A percentile compares a stretch with the other conserved stretches of the same genome.
Evolutionary conservation across 2,329 filamentous ascomycete genomes (phyloP).

Genomic region (Fusarium buharicum): DNA sequence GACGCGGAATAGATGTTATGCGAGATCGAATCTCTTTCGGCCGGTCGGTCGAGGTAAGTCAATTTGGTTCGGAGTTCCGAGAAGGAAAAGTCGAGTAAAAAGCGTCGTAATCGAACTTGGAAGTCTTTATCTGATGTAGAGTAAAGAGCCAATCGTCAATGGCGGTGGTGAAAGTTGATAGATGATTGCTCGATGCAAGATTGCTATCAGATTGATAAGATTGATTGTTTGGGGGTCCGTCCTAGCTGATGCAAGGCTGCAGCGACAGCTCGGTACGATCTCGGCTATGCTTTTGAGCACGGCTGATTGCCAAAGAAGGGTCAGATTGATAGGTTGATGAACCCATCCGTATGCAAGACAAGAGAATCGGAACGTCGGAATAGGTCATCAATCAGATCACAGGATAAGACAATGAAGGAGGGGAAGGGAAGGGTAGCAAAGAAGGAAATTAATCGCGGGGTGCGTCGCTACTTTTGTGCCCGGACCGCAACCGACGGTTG

Average conservation of each 20-base stretch:
- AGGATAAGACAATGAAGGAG: constrained; percentile 5
- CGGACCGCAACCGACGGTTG: constrained; percentile 41
- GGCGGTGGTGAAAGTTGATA: constrained; percentile 2
- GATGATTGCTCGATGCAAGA: constrained; percentile 2
- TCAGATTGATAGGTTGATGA: constrained; percentile 17
- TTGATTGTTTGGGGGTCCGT: constrained; percentile 13
- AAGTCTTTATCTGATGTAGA: neutral
- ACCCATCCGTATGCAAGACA: constrained; percentile 25
- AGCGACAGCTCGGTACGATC: constrained; percentile 28
- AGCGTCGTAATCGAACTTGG: neutral
- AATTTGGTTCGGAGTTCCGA: constrained; percentile 46
- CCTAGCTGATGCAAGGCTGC: constrained; percentile 25
- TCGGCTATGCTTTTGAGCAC: constrained; percentile 32
- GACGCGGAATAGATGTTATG: constrained; percentile 19
- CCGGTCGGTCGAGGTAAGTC: constrained; percentile 33
- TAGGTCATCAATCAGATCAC: constrained; percentile 13
- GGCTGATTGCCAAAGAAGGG: constrained; percentile 23
- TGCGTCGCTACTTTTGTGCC: constrained; percentile 46
- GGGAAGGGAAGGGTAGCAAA: constrained; percentile 21
- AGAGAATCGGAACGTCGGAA: constrained; percentile 3
- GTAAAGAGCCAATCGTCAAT: constrained; percentile 9
- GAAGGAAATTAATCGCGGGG: constrained; percentile 44
- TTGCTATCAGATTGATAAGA: constrained; percentile 39
- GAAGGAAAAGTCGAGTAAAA: constrained; percentile 30
- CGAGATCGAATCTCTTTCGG: constrained; percentile 36